Conservation (phyloP, 2,329 filamentous ascomycete species). For the Verticillium isaacii region DNA sequence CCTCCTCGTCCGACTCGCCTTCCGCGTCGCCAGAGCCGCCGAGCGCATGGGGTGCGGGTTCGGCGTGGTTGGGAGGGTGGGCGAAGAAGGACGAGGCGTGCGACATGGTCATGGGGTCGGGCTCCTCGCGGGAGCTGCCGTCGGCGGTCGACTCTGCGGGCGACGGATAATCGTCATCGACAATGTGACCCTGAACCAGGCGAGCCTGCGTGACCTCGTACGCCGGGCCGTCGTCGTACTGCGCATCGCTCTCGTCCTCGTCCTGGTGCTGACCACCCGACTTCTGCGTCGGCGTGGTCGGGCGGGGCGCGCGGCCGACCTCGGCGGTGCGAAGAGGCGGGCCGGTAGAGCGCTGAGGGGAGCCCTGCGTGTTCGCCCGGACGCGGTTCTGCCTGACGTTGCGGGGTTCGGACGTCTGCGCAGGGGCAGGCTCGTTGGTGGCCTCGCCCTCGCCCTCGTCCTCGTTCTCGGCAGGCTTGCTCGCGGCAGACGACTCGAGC, state of each 20-base stretch:
- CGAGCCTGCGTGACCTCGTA: constrained; percentile 88
- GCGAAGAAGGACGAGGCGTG: constrained; percentile 78
- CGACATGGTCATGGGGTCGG: constrained; percentile 74
- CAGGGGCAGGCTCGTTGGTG: constrained; percentile 17
- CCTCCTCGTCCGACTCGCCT: constrained; percentile 86
- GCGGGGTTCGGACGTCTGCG: constrained; percentile 7
- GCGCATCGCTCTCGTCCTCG: constrained; percentile 33
- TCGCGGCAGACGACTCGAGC: constrained; percentile 28
- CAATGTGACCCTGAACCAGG: constrained; percentile 88
- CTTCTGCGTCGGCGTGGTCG: constrained; percentile 7
- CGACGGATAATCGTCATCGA: constrained; percentile 88
- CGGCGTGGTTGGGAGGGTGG: constrained; percentile 28
- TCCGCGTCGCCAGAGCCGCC: constrained; percentile 81
- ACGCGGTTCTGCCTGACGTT: constrained; percentile 6
- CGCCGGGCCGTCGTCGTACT: constrained; percentile 76
- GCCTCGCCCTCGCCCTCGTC: constrained; percentile 15
- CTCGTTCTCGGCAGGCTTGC: constrained; percentile 20
- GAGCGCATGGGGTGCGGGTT: constrained; percentile 63
- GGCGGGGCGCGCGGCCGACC: constrained; percentile 12
- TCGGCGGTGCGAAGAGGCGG: constrained; percentile 3
- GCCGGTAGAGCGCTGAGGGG: constrained; percentile 6
- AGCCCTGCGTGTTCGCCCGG: constrained; percentile 9
- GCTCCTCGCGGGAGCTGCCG: constrained; percentile 59
- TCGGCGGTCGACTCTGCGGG: constrained; percentile 66
- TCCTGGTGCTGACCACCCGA: constrained; percentile 3